Conservation (phyloP, 306 rosid genomes). For the Abrus pulchellus region DNA sequence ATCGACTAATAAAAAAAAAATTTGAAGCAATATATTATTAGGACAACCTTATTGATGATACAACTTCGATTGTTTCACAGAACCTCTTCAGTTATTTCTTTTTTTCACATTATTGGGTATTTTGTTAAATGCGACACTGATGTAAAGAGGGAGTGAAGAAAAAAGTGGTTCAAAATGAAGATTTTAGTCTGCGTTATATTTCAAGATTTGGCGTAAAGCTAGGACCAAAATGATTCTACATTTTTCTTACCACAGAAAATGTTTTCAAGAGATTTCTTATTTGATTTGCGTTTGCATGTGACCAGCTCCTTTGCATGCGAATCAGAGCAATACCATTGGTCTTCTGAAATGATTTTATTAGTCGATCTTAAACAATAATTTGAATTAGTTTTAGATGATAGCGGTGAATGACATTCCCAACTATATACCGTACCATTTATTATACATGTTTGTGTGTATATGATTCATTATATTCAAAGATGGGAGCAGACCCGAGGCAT, state of each 20-base stretch:
- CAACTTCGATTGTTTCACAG: too few relatives aligned
- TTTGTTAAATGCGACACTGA: too few relatives aligned
- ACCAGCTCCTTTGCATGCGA: slow-evolving; percentile 24
- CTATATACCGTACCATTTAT: not conserved
- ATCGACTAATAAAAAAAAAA: too few relatives aligned
- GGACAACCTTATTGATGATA: too few relatives aligned
- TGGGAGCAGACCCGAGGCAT: slow-evolving; percentile 63
- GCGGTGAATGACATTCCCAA: slow-evolving; percentile 35
- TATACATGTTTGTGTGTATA: slow-evolving; percentile 10
- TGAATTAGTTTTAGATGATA: slow-evolving; percentile 29
- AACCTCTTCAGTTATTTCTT: too few relatives aligned
- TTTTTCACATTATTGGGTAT: too few relatives aligned
- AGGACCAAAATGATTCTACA: not conserved
- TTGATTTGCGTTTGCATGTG: slow-evolving; percentile 5
- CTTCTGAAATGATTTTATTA: not conserved
- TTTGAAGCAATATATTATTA: too few relatives aligned
- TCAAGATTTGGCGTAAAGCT: not conserved
- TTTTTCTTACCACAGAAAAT: slow-evolving; percentile 2
- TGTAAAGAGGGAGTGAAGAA: not conserved
- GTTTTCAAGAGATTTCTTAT: not conserved
- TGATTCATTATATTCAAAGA: slow-evolving; percentile 57
- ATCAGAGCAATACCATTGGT: not conserved
- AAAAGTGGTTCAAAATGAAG: not conserved
- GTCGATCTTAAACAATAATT: not conserved
- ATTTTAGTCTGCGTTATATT: not conserved